Percentiles rank a stretch among this genome's conserved stretches.
These are phyloP conservation scores for Gnomoniopsis smithogilvyi DNA, from an alignment of 2,329 filamentous ascomycete species.

Conservation along the genomic window DNA sequence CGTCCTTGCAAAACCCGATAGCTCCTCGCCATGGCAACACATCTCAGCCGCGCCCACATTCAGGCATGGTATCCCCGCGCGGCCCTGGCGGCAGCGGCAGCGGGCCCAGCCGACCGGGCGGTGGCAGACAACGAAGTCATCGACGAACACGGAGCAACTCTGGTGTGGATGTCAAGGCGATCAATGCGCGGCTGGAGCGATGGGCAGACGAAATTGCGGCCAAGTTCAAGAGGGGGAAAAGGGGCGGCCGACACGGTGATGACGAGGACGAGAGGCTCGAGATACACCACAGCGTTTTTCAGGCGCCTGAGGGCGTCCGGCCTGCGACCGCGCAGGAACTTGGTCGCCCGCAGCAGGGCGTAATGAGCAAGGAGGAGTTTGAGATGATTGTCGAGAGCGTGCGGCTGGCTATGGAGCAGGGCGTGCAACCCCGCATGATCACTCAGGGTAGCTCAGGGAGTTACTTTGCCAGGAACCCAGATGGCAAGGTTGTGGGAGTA, in stretches of 20 bases:
- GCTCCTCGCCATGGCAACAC: conserved; percentile 64
- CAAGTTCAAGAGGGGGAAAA: conserved; percentile 87
- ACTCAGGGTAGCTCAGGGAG: conserved; percentile 95
- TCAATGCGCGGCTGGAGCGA: conserved; percentile 89
- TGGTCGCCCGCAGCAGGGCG: conserved; percentile 59
- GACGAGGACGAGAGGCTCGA: conserved; percentile 84
- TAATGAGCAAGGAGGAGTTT: conserved; percentile 77
- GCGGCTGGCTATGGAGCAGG: conserved; percentile 82
- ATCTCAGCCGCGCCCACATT: conserved; percentile 57
- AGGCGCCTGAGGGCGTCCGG: conserved; percentile 81
- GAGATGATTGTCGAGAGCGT: conserved; percentile 88
- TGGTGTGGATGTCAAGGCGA: conserved; percentile 95
- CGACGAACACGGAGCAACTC: conserved; percentile 65
- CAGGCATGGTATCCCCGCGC: conserved; percentile 57
- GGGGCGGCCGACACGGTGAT: conserved; percentile 51
- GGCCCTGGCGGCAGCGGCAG: conserved; percentile 33
- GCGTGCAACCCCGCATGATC: conserved; percentile 92
- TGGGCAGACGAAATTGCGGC: conserved; percentile 98
- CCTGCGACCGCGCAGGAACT: conserved; percentile 75
- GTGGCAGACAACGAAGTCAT: conserved; percentile 39
- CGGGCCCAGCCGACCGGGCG: conserved; percentile 28
- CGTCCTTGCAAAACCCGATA: conserved; percentile 54
- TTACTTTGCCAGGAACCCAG: conserved; percentile 90
- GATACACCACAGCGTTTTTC: conserved; percentile 97
- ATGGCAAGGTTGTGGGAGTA: conserved; percentile 93